Evolutionary conservation across 2,329 filamentous ascomycete genomes (phyloP).

Genomic region (Xylaria digitata): DNA sequence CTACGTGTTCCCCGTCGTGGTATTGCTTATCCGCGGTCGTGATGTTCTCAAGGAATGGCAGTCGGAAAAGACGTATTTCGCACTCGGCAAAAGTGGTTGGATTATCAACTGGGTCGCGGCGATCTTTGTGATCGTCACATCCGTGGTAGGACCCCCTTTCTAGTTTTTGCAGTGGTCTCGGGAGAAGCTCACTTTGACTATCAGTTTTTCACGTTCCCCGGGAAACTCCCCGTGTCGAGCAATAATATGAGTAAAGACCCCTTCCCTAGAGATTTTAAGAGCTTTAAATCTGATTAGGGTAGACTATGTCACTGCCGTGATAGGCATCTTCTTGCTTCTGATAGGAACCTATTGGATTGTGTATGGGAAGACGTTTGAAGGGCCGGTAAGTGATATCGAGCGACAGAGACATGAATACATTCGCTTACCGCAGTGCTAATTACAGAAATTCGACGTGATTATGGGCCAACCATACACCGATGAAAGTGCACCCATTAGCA

Average conservation of each 20-base stretch:
- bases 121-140: slow-evolving; percentile 55
- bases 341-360: slow-evolving; percentile 45
- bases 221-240: slow-evolving; percentile 45
- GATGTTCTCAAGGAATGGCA: slow-evolving; percentile 47
- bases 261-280: background rate
- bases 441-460: slow-evolving; percentile 47
- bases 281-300: slow-evolving; percentile 17
- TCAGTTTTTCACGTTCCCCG: slow-evolving; percentile 52
- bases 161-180: background rate
- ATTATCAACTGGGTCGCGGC: slow-evolving; percentile 50
- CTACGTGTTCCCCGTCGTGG: slow-evolving; percentile 57
- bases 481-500: slow-evolving; percentile 27
- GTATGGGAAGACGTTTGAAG: slow-evolving; percentile 47
- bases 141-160: slow-evolving; percentile 44
- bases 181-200: slow-evolving; percentile 2
- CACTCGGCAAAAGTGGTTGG: slow-evolving; percentile 48
- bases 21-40: slow-evolving; percentile 53
- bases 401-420: background rate
- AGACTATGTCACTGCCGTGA: slow-evolving; percentile 54
- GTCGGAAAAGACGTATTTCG: slow-evolving; percentile 45
- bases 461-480: slow-evolving; percentile 42
- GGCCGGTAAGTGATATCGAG: slow-evolving; percentile 42
- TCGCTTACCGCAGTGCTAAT: slow-evolving; percentile 14
- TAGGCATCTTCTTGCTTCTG: slow-evolving; percentile 51
- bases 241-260: slow-evolving; percentile 49